Base-by-base conservation (phyloP, 768 basidiomycete species). In the Phanerochaete sordida region DNA sequence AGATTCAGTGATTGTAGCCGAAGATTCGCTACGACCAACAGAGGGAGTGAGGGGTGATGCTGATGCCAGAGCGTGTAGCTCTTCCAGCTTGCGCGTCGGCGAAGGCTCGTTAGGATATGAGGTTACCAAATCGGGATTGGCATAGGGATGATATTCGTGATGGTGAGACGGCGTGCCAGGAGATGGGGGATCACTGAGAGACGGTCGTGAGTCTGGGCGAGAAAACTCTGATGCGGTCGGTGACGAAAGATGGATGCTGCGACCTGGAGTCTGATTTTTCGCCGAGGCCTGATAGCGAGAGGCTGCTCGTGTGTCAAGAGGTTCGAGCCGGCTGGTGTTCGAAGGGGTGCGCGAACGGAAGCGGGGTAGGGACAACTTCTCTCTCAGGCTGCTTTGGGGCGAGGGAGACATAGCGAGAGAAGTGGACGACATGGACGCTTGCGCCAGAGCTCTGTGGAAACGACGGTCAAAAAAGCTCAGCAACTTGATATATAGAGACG, bases 51-150 rank as follows among this genome's bases (percentile, higher is more conserved):
- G 65, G 60, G 52, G 74, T 57, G 13, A 70, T 70, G 31, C 68
- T 24, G 35, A 31, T 15, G 43, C 48, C 9, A 62, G 39, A 16
- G 47, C 45, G 21, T 62, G 63, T 19, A 56, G 47, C 26, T 64
- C 63, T 45, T 64, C 60, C 43, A 60, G 31, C 13, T 50, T 54
- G 11, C 51, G 62, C n/a, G 53, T 27, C 3, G 62, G 56, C 2
- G 27, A 55, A 16, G 52, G 26, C 1, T 56, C 56, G 26, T 23
- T 49, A n/a, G 56, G 13, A 31, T 45, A 54, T 8, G 39, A 9
- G 23, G 62, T 62, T 31, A 81, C 81, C 47, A 89, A 75, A 62
- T 91, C 87, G 8, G 90, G 90, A 65, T 92, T 91, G 55, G 91
- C 91, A 69, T 91, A 93, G 27, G 91, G 91, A 74, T 93, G 91